A percentile compares a stretch with the other conserved stretches of the same genome.
Conservation (phyloP, 2,329 filamentous ascomycete genomes). For the Cryphonectria nitschkei region DNA sequence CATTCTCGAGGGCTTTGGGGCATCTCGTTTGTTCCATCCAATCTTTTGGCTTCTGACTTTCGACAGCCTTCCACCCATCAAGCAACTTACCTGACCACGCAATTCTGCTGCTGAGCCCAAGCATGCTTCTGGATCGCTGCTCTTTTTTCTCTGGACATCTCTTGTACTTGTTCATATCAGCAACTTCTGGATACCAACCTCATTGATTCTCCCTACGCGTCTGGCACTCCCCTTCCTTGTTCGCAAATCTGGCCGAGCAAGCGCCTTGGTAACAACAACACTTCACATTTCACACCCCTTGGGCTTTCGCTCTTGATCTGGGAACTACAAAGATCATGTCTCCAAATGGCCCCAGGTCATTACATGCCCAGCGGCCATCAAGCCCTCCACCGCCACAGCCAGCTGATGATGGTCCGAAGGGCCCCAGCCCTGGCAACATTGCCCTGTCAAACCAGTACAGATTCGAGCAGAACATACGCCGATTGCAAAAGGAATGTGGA, state of each 20-base stretch:
- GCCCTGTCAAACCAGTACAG: constrained; percentile 70
- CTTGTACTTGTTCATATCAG: background rate
- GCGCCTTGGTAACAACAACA: background rate
- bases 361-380: constrained; percentile 20
- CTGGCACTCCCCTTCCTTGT: background rate
- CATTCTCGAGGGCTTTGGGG: background rate
- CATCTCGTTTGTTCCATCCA: background rate
- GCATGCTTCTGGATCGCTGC: background rate
- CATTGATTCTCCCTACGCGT: background rate
- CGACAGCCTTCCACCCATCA: background rate
- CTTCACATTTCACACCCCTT: background rate
- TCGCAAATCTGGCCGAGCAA: background rate
- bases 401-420: constrained; percentile 34
- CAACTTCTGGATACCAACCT: background rate
- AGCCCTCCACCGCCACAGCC: constrained; percentile 18
- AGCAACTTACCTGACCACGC: background rate
- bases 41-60: background rate
- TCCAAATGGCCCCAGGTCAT: constrained; percentile 24
- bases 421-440: constrained; percentile 53
- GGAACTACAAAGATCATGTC: constrained; percentile 17
- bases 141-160: background rate
- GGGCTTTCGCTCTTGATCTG: background rate
- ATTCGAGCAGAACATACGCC: constrained; percentile 78
- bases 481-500: constrained; percentile 69
- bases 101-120: background rate